Evolutionary conservation across 257 asterid genomes (phyloP).

Genomic region (Anisodus acutangulus): DNA sequence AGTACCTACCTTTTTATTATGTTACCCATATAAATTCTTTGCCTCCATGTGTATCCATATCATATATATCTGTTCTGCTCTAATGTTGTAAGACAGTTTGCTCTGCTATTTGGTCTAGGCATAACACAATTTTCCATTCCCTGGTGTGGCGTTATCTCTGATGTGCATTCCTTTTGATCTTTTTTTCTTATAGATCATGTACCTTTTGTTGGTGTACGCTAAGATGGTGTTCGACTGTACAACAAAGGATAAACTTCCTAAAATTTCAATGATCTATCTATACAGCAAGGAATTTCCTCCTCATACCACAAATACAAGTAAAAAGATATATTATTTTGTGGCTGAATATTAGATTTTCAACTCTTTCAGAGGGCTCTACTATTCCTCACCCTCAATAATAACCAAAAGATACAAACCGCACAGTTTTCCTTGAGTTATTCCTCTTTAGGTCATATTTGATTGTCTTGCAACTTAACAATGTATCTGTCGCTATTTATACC

Average conservation of each 20-base stretch:
- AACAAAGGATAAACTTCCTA: not conserved
- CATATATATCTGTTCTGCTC: not conserved
- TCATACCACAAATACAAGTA: constrained; percentile 13
- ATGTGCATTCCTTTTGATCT: not conserved
- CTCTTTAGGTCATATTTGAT: too few species aligned
- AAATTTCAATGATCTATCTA: not conserved
- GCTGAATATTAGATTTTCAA: not conserved
- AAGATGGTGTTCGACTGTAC: not conserved
- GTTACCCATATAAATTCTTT: not conserved
- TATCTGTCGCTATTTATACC: too few species aligned
- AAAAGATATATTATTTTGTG: not conserved
- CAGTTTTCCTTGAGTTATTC: too few species aligned
- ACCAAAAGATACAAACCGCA: too few species aligned
- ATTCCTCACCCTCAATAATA: not conserved
- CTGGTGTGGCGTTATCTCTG: not conserved
- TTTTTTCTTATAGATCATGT: not conserved
- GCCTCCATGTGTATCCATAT: not conserved
- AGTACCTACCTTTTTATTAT: not conserved
- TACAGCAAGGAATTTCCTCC: not conserved
- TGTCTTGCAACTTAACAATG: too few species aligned
- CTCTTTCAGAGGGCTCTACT: not conserved
- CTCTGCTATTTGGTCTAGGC: not conserved
- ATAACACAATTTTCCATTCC: not conserved
- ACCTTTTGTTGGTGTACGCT: constrained; percentile 20
- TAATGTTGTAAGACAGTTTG: not conserved